Base-by-base conservation (phyloP, 176 grass and related monocot species). In the Olyra latifolia region DNA sequence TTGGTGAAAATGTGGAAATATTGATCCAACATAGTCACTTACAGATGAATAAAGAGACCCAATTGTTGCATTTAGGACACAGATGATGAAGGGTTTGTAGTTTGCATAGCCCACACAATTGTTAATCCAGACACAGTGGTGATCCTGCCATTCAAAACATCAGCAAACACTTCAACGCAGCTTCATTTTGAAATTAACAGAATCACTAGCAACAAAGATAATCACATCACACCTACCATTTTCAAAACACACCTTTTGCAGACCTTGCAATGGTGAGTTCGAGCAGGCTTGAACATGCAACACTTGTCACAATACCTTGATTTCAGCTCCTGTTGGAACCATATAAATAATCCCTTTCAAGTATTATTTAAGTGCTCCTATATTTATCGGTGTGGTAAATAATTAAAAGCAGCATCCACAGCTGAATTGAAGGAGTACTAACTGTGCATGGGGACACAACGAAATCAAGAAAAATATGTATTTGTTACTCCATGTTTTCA, bases 121-220 rank as follows among this genome's bases (percentile, higher is more conserved):
- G 81, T 91, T 91, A 73, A 99, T 93, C 92, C 96, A 99, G 7
- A 91, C 78, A 84, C 96, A 99, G 65, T 99, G 96, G 89, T 99
- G 96, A 86, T 99, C 96, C 96, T 99, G 81, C 59, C 62, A 88
- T 74, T n/a, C 1, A 65, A 40, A 81, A 38, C 8, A 32, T 89
- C 4, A 52, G n/a, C 8, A 35, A 30, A 25, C 3, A 56, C 29
- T 87, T 75, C 62, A 62, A 20, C 39, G 77, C 13, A 55, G 8
- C 41, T 64, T 50, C 22, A 27, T 17, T 74, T 30, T 16, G 10
- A 7, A 92, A 70, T 14, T 29, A 52, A 67, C 43, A 73, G 75
- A 70, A 66, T 60, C 59, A 25, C 30, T 11, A 56, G 22, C 10
- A 13, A 25, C 52, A 53, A 83, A 61, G 38, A 48, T 44, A 69